Evolutionary conservation across 2,329 filamentous ascomycete genomes (phyloP), one percentile per base, ranked within the genome.

Genomic region (Diaporthe citrichinensis): DNA sequence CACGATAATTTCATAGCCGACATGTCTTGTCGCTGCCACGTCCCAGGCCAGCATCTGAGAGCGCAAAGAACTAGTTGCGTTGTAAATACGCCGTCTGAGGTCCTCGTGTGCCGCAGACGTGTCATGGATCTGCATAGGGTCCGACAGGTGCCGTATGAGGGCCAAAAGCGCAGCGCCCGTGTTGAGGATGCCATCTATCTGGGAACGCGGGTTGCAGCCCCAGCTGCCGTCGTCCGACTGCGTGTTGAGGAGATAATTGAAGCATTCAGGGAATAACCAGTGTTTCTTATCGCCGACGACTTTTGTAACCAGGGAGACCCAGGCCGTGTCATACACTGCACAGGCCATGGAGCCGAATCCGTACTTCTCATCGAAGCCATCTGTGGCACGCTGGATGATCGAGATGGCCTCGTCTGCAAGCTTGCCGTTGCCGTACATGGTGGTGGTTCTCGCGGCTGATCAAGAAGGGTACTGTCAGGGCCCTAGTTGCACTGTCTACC

Each of bases 121-220:
- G 31, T 31, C 31, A 5, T 31, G 31, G 31, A 3, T 36, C 41
- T 55, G 23, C 49, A 31, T 46, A 31, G 31, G 31, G 31, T 31
- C 31, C 5, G 31, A 31, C 31, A 31, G 31, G 31, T 39, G 67
- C 23, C 53, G 49, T 3, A 7, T 28, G 4, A 71, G 53, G 8
- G 67, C 41, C 36, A 71, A 23, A 41, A 71, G 67, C 7, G 67
- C 49, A 12, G 49, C 67, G 7, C 49, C 67, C n/a, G 67, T 71
- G 49, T 71, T 71, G 7, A 71, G 36, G 15, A 71, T 71, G 14
- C 31, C 41, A 5, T 71, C 49, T 3, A 71, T 31, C 17, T 31
- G 4, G 17, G 67, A 28, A 39, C 8, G 12, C 14, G 34, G 4
- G n/a, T 71, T 39, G 4, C 23, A 25, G 2, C 53, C 67, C 67